Base-by-base conservation (phyloP, 768 basidiomycete species). In the Suillus discolor region DNA sequence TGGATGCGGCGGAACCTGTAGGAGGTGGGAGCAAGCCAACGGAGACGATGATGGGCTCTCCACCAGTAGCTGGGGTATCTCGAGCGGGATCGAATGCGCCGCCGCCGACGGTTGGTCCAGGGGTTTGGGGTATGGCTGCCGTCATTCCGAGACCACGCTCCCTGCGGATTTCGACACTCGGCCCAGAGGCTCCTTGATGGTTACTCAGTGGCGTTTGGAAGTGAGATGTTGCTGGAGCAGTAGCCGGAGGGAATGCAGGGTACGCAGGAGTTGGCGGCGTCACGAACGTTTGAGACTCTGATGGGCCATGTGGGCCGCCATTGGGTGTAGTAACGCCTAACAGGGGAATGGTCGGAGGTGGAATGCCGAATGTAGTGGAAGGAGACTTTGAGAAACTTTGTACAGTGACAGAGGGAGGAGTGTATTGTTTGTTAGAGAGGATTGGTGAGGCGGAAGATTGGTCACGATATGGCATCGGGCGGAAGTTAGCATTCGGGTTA, bases 21-120 rank as follows among this genome's bases (percentile, higher is more conserved):
- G 71, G 71, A 1, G 72, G 65, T 12, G 74, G 75, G 25, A 81
- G 72, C 36, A 85, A 73, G 18, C 89, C 89, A 13, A 92, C 87
- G 15, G 90, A 92, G 39, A 93, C 86, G 18, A 93, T 81, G 66
- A 94, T 79, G 6, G 85, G 84, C 74, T 90, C 87, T 6, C 86
- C 84, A 18, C 69, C 66, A 5, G 69, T 66, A 13, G 65, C 61
- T 54, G 49, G 45, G 23, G 64, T 39, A 31, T 69, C 72, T 31
- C 36, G 69, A 15, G 63, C 66, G 64, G 79, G 72, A 65, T 81
- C 80, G 64, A 81, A 82, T 34, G 61, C 72, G 4, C 75, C 78
- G 39, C 81, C 83, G 1, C 80, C 71, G 25, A 89, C 79, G 49
- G 81, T 77, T 6, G 88, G 88, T 4, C 84, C 79, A 15, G 89